Evolutionary conservation across 805 yeast genomes (phyloP), one percentile per base, ranked within the genome.

Genomic region (Ogataea paraovalis): DNA sequence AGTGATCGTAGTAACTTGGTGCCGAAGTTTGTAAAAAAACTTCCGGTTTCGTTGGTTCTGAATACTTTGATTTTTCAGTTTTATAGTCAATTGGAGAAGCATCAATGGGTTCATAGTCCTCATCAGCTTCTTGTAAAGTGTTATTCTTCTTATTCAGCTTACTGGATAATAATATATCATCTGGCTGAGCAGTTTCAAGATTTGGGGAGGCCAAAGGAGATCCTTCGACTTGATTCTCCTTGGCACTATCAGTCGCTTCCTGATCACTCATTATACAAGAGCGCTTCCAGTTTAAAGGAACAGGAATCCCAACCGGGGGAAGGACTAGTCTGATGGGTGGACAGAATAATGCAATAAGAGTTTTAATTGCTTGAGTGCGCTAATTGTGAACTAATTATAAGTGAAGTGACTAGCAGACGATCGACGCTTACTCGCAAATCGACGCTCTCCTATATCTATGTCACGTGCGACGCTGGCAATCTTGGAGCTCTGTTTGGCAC

Each of bases 81-180:
- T 30, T 25, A 20, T 49, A 41, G 30, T 36, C 43, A 7, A 50
- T 34, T 3, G 55, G 56, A 3, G 47, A 43, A 18, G 52, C 52
- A 39, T 57, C 60, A 14, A 57, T 55, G 13, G 55, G 57, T 37
- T 56, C 55, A 16, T 43, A 27, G 37, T 53, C 55, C 16, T 51
- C 51, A 10, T 53, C 56, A 16, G 48, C 43, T 16, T 46, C 53
- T 19, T 43, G 19, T 13, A 42, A 39, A 21, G 37, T 40, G 33
- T 41, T 32, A n/a, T 21, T 41, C 3, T 39, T 16, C 39, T 45
- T 48, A 21, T 25, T 46, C 14, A 40, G 41, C 32, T 43, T 47
- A 16, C 46, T 42, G 2, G 49, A 36, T 18, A 47, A 14, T 2
- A 50, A 28, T 16, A 44, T 18, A n/a, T 50, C 51, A 4, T 46